Base-by-base conservation (phyloP, 2,329 filamentous ascomycete species). In the Arthrobotrys musiformis region DNA sequence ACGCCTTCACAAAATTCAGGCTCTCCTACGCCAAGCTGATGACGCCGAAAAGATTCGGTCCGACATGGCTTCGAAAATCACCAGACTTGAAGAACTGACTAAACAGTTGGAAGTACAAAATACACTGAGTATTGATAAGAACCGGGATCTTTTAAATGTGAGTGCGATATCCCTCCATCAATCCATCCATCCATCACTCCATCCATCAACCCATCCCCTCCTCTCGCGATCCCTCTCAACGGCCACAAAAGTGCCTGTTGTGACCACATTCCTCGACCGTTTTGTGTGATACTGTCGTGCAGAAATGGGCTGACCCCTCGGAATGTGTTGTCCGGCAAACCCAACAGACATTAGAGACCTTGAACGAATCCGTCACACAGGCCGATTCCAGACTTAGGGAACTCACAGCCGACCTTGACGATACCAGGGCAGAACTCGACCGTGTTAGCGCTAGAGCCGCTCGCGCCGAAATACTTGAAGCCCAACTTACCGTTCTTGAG, bases 11-110 rank as follows among this genome's bases (percentile, higher is more conserved):
- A 40, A 15, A 50, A 62, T 60, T 67, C 60, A 98, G 95, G 93
- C 93, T 76, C 87, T 99, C 70, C 89, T 99, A 46, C 90, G 91
- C 79, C 97, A 97, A 84, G 94, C 97, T 87, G 91, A 91, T 80
- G 93, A 97, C 83, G 93, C 94, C 75, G 93, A 97, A 86, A 89
- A 90, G 80, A 93, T 97, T 83, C 92, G 94, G 77, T 85, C 87
- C 78, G 89, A 90, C 78, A 89, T 97, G 84, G 87, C 89, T 50
- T 84, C 86, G 54, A 92, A 89, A 78, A 93, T 97, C 82, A 90
- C 92, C 80, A 87, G 87, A 79, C 87, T 99, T 63, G 93, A 97
- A 84, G 83, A 83, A 61, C 87, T 90, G 80, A 97, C 97, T 85
- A 86, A 86, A 81, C 86, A 89, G 76, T 88, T 96, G 78, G 92